Conservation (phyloP, 192 early-diverging fungal species). For the Backusella parvicylindrica region DNA sequence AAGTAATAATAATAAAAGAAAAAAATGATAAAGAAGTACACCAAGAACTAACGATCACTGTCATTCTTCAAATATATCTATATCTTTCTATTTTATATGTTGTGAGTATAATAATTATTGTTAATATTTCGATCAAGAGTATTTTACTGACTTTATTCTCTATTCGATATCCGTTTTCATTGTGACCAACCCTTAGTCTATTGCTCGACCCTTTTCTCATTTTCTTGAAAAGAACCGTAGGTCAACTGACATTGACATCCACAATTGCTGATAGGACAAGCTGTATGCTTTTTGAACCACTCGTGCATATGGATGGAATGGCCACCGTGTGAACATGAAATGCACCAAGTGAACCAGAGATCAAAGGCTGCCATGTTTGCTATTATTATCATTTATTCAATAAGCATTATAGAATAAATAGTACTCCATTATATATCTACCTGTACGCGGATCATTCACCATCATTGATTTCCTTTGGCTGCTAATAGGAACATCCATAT, state of each 20-base stretch:
- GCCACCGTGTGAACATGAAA: conserved; percentile 94
- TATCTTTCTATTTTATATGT: too few relatives aligned
- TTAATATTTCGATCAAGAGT: too few relatives aligned
- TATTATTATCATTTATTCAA: neutral
- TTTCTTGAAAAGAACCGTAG: too few relatives aligned
- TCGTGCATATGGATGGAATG: conserved; percentile 85
- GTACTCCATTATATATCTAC: conserved; percentile 27
- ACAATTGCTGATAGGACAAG: conserved; percentile 92
- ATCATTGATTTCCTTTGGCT: conserved; percentile 37
- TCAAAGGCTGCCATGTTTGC: conserved; percentile 63
- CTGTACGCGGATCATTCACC: conserved; percentile 18
- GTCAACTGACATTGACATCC: conserved; percentile 58
- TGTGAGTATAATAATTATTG: too few relatives aligned
- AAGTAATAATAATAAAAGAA: too few relatives aligned
- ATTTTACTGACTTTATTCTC: too few relatives aligned
- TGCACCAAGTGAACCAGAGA: conserved; percentile 98
- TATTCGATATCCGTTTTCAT: too few relatives aligned
- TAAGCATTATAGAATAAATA: neutral
- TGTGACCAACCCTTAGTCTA: too few relatives aligned
- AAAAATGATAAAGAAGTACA: too few relatives aligned
- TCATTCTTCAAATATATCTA: too few relatives aligned
- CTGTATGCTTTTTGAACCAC: conserved; percentile 85
- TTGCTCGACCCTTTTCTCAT: too few relatives aligned
- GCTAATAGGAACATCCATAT: conserved; percentile 65
- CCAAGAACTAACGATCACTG: too few relatives aligned